These are phyloP conservation scores for Licmophora abbreviata DNA, from an alignment of 108 stramenopile species.

Conservation along the genomic window DNA sequence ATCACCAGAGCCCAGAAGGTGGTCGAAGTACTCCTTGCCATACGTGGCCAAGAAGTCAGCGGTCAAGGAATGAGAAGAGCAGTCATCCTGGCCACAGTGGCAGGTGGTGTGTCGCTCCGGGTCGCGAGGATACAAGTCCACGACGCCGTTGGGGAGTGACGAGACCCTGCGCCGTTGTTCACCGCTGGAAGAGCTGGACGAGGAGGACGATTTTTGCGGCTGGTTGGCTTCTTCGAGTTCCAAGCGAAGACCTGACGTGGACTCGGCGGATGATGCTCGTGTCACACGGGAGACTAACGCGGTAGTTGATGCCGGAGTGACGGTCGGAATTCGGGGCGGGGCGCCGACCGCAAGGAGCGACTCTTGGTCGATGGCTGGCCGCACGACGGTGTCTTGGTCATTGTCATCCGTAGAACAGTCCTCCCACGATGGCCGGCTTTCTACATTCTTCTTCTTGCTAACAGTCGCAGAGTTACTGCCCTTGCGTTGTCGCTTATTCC, in stretches of 20 bases:
- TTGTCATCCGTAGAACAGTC: too few relatives aligned
- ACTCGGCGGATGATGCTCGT: not conserved
- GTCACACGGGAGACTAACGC: too few relatives aligned
- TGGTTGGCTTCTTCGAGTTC: not conserved
- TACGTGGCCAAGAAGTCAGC: constrained; percentile 17
- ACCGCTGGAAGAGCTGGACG: not conserved
- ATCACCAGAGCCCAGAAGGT: constrained; percentile 9
- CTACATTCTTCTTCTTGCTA: too few relatives aligned
- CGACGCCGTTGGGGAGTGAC: constrained; percentile 8
- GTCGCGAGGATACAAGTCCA: constrained; percentile 21
- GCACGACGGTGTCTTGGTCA: too few relatives aligned
- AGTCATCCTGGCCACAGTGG: constrained; percentile 8
- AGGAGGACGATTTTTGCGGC: too few relatives aligned
- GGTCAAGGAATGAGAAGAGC: constrained; percentile 12
- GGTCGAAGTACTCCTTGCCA: constrained; percentile 16
- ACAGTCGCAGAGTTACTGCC: too few relatives aligned
- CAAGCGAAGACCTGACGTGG: not conserved
- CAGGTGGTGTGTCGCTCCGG: not conserved
- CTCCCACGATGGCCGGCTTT: too few relatives aligned
- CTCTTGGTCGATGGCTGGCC: too few relatives aligned
- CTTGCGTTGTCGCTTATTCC: too few relatives aligned
- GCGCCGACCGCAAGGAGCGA: too few relatives aligned
- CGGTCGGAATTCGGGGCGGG: not conserved
- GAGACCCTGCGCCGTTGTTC: not conserved
- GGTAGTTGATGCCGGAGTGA: not conserved